Evolutionary conservation across 441 rosid genomes (phyloP).

Genomic region (Arabidopsis hybrid): DNA sequence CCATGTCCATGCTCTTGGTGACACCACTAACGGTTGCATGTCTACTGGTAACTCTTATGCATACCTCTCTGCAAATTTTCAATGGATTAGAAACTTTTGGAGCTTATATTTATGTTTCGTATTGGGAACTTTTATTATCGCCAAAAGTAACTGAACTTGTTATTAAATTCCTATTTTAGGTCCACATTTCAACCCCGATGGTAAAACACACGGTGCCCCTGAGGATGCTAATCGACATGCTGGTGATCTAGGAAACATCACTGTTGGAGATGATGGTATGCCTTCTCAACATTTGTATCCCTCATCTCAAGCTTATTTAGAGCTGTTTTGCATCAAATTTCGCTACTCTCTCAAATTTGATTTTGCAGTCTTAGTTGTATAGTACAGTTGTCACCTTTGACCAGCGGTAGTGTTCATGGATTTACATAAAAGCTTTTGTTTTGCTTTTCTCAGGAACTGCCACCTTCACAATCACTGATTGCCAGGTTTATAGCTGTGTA

Average conservation of each 20-base stretch:
- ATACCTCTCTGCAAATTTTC: neutral
- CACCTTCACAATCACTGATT: slow-evolving; percentile 67
- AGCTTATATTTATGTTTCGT: neutral
- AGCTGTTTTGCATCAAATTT: neutral
- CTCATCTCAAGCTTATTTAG: slow-evolving; percentile 10
- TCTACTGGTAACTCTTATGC: slow-evolving; percentile 72
- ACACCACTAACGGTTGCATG: slow-evolving; percentile 98
- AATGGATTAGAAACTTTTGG: neutral
- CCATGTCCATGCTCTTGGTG: slow-evolving; percentile 95
- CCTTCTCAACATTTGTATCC: slow-evolving; percentile 12
- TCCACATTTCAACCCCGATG: slow-evolving; percentile 88
- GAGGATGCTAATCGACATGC: slow-evolving; percentile 89
- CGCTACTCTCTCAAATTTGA: slow-evolving; percentile 2
- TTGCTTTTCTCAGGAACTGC: slow-evolving; percentile 61
- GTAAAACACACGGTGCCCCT: slow-evolving; percentile 94
- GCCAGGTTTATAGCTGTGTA: slow-evolving; percentile 49
- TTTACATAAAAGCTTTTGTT: neutral
- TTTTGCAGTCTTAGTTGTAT: neutral
- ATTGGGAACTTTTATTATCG: neutral
- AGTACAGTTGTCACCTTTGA: neutral
- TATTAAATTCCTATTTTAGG: slow-evolving; percentile 54
- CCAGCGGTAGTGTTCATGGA: slow-evolving; percentile 18
- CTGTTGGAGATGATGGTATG: slow-evolving; percentile 84
- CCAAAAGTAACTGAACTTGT: neutral
- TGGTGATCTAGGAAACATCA: slow-evolving; percentile 92